Percentiles rank a stretch among this genome's conserved stretches.
phyloP scores from a whole-genome alignment of 805 yeast species.

The Vanderwaltozyma polyspora region DNA sequence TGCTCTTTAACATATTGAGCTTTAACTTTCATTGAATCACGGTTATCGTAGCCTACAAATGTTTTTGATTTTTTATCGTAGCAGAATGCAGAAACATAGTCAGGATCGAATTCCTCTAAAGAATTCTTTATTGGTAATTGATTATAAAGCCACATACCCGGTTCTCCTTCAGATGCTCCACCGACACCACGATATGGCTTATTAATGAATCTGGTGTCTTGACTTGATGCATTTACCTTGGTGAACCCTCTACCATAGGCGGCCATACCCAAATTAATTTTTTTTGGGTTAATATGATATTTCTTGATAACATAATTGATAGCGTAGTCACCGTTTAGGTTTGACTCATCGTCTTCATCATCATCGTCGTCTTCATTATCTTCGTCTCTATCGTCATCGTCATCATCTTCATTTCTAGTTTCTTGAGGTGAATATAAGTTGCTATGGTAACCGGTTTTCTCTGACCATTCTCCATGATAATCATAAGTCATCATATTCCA shows the following conservation, averaged over 20 bases:
- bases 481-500: constrained; percentile 94
- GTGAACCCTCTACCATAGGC: constrained; percentile 58
- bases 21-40: constrained; percentile 40
- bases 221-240: constrained; percentile 28
- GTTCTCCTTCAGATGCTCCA: constrained; percentile 34
- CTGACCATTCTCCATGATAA: constrained; percentile 70
- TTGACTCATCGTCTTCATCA: constrained; percentile 13
- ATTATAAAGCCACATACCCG: constrained; percentile 45
- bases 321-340: constrained; percentile 38
- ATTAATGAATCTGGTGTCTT: constrained; percentile 23
- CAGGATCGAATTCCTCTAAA: constrained; percentile 40
- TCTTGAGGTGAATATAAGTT: constrained; percentile 35
- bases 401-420: constrained; percentile 4
- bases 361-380: constrained; percentile 6
- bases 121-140: constrained; percentile 38
- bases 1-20: constrained; percentile 42
- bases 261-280: constrained; percentile 78
- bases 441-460: constrained; percentile 52
- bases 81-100: constrained; percentile 44
- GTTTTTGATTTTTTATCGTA: constrained; percentile 29
- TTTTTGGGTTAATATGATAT: constrained; percentile 34
- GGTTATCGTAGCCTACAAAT: constrained; percentile 59
- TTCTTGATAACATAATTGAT: constrained; percentile 32
- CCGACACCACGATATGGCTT: constrained; percentile 34
- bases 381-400: not conserved